Evolutionary conservation across 2,329 filamentous ascomycete genomes (phyloP).

Genomic region (Monilinia fructicola): DNA sequence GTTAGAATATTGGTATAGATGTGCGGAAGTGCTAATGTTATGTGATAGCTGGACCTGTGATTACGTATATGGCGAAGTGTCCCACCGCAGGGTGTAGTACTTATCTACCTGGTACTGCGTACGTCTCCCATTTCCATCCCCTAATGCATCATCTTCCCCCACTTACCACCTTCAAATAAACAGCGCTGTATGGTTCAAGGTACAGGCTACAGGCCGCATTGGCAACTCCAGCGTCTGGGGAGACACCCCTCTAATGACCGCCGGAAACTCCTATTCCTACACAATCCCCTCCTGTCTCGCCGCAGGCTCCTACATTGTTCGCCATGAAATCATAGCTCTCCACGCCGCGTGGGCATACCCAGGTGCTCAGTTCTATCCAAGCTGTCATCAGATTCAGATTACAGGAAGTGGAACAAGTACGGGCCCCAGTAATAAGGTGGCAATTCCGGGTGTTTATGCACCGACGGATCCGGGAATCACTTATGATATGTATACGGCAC

Average conservation of each 20-base stretch:
- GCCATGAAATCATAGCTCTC: slow-evolving; percentile 50
- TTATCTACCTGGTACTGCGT: slow-evolving; percentile 49
- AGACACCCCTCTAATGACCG: slow-evolving; percentile 36
- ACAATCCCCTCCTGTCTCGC: slow-evolving; percentile 52
- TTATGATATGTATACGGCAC: slow-evolving; percentile 43
- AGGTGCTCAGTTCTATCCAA: slow-evolving; percentile 34
- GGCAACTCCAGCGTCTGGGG: slow-evolving; percentile 32
- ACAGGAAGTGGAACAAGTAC: slow-evolving; percentile 46
- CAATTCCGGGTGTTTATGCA: slow-evolving; percentile 51
- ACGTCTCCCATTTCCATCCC: slow-evolving; percentile 17
- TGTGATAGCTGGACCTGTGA: slow-evolving; percentile 48
- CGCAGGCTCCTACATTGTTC: slow-evolving; percentile 55
- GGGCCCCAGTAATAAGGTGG: slow-evolving; percentile 43
- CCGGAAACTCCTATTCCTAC: slow-evolving; percentile 50
- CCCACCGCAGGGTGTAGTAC: slow-evolving; percentile 49
- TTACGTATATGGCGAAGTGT: slow-evolving; percentile 62
- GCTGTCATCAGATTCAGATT: slow-evolving; percentile 48
- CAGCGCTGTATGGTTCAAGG: slow-evolving; percentile 46
- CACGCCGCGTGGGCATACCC: slow-evolving; percentile 48
- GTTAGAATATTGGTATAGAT: neutral
- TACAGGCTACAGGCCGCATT: slow-evolving; percentile 45
- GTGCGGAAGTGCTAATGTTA: neutral
- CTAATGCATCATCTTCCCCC: no score
- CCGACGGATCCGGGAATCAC: slow-evolving; percentile 45
- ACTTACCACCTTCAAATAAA: no score